Evolutionary conservation across 345 rosid genomes (phyloP), one percentile per base, ranked within the genome.

Genomic region (Linum trigynum): DNA sequence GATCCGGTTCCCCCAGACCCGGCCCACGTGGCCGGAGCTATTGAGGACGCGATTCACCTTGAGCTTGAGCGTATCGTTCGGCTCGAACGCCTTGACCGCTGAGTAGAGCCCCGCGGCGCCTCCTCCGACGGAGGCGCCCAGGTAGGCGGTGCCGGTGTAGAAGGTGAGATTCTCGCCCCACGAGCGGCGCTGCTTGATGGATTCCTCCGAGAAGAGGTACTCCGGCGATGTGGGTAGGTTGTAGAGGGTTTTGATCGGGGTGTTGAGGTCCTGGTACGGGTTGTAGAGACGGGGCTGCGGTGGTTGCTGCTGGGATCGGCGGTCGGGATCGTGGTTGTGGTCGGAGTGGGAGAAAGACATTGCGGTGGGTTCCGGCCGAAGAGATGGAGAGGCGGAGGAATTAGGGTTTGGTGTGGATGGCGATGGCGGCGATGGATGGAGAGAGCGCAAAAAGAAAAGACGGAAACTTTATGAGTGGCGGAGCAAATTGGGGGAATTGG

Each of bases 151-250:
- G 6, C 98, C 99, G 62, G 99, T 90, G 75, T 94, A 94, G 67
- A 90, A 94, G 51, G 97, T 88, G 67, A 94, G 86, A 58, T 90
- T 94, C 78, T 90, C 99, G 9, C 99, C 97, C 98, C 98, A 92
- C 56, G 97, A 84, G 59, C 98, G 96, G 72, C 96, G 97, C 59
- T 88, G 95, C 76, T 73, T 83, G 64, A 80, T n/a, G 42, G 97
- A 78, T 69, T 94, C 97, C 69, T 94, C 99, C 9, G 85, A 40
- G 78, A 94, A 94, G 74, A 94, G 97, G 74, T 78, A 90, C 75
- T 94, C 99, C 11, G 99, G 99, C 2, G 97, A 84, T 55, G 89
- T 86, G 23, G 95, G 92, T 57, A 94, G 90, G 81, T 84, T 78
- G 84, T 94, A 90, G 53, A 84, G 83, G 66, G 74, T 73, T n/a